Percentiles rank a stretch among this genome's conserved stretches.
phyloP scores from a whole-genome alignment of 1,284 basidiomycete species.

The Boletus semigastroideus region DNA sequence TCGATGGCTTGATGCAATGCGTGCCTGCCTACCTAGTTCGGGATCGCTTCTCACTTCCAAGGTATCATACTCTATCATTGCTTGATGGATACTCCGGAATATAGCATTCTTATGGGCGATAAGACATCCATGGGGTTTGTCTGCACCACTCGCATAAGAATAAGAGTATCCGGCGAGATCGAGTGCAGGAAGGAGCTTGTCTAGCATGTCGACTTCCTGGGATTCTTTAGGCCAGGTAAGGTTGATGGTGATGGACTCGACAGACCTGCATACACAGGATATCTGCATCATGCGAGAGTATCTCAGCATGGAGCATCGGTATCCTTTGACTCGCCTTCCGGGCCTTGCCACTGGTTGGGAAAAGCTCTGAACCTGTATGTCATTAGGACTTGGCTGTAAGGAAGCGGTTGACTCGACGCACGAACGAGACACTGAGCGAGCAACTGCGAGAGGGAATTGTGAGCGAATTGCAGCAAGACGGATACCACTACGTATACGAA shows the following conservation, averaged over 20 bases:
- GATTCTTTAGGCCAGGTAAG: slow-evolving; percentile 3
- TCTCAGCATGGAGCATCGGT: slow-evolving; percentile 74
- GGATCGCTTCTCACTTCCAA: slow-evolving; percentile 47
- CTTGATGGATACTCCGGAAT: slow-evolving; percentile 49
- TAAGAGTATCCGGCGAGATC: slow-evolving; percentile 58
- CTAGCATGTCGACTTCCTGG: slow-evolving; percentile 76
- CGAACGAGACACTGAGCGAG: slow-evolving; percentile 77
- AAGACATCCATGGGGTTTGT: slow-evolving; percentile 83
- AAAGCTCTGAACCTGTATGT: slow-evolving; percentile 72
- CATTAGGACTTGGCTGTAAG: background rate
- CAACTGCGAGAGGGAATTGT: slow-evolving; percentile 43
- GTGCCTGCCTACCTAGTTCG: slow-evolving; percentile 31
- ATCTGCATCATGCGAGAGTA: slow-evolving; percentile 66
- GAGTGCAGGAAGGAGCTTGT: slow-evolving; percentile 62
- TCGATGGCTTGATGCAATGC: slow-evolving; percentile 62
- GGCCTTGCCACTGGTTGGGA: slow-evolving; percentile 77
- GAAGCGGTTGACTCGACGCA: slow-evolving; percentile 41
- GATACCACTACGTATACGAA: slow-evolving; percentile 50
- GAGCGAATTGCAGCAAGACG: slow-evolving; percentile 4
- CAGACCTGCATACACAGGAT: slow-evolving; percentile 81
- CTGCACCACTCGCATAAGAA: slow-evolving; percentile 63
- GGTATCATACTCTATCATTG: slow-evolving; percentile 67
- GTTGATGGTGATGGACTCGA: slow-evolving; percentile 1
- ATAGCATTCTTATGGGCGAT: slow-evolving; percentile 62
- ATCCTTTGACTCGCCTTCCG: slow-evolving; percentile 72